Conservation (phyloP, 2,329 filamentous ascomycete genomes). For the Pestalotiopsis sp. region DNA sequence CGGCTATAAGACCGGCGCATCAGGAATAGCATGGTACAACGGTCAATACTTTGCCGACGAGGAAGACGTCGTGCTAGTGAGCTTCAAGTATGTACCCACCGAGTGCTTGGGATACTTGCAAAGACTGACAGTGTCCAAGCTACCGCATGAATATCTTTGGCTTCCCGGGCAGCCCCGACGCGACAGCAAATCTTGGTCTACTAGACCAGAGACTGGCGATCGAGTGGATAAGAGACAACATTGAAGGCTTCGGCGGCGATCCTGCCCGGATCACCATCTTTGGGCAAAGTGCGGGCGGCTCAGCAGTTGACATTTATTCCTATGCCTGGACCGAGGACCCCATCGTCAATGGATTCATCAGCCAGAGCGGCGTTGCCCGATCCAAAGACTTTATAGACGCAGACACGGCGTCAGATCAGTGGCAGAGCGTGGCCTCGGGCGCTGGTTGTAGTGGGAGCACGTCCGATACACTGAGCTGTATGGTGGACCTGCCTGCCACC, state of each 20-base stretch:
- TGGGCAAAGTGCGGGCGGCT: constrained; percentile 5
- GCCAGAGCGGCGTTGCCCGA: neutral
- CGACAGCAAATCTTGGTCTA: constrained; percentile 46
- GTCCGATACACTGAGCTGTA: neutral
- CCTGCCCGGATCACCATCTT: constrained; percentile 29
- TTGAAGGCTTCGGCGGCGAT: constrained; percentile 35
- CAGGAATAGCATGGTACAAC: constrained; percentile 7
- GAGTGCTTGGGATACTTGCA: neutral
- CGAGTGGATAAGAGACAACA: constrained; percentile 55
- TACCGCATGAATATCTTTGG: constrained; percentile 15
- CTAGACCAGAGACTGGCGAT: constrained; percentile 56
- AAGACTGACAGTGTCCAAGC: neutral
- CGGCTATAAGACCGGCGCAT: neutral
- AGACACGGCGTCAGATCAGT: constrained; percentile 1
- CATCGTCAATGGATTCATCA: constrained; percentile 9
- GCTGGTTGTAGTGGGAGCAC: neutral
- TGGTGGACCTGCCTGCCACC: neutral
- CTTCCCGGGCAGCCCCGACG: constrained; percentile 19
- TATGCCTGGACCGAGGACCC: constrained; percentile 9
- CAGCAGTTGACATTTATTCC: constrained; percentile 8
- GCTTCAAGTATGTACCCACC: neutral
- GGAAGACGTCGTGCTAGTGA: constrained; percentile 9
- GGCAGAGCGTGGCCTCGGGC: neutral
- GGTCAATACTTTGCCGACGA: constrained; percentile 11
- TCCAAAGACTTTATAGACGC: neutral